These are phyloP conservation scores for Pisolithus tinctorius DNA, from an alignment of 768 basidiomycete genomes.

Conservation along the genomic window DNA sequence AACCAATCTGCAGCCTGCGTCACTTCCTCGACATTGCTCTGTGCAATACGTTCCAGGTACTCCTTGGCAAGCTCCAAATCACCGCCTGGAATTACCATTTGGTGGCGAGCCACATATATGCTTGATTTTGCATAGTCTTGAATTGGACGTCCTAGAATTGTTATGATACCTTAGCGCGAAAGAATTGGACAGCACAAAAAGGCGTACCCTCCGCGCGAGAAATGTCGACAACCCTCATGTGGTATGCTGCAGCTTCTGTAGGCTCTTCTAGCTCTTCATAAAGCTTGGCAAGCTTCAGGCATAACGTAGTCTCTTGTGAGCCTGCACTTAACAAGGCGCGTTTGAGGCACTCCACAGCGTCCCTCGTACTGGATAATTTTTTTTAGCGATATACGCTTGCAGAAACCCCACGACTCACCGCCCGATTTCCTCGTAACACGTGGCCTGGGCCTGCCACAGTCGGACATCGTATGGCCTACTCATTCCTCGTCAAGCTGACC, in stretches of 20 bases:
- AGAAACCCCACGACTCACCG: conserved; percentile 40
- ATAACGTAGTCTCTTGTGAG: conserved; percentile 66
- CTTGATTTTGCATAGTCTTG: conserved; percentile 81
- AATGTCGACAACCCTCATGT: conserved; percentile 73
- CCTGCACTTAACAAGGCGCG: conserved; percentile 82
- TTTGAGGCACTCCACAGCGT: conserved; percentile 88
- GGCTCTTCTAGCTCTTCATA: conserved; percentile 61
- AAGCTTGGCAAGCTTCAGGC: conserved; percentile 68
- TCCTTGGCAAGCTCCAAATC: conserved; percentile 66
- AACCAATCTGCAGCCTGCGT: conserved; percentile 65
- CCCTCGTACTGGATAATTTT: conserved; percentile 52
- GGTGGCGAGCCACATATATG: conserved; percentile 76
- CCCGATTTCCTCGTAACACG: conserved; percentile 89
- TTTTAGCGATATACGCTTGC: conserved; percentile 2
- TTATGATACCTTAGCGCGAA: conserved; percentile 10
- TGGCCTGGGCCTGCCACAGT: conserved; percentile 91
- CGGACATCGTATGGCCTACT: conserved; percentile 89
- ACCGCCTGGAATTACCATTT: conserved; percentile 55
- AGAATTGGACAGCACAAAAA: background rate
- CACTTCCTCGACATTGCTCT: conserved; percentile 80
- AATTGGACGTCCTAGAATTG: conserved; percentile 52
- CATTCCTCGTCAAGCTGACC: background rate
- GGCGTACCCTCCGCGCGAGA: conserved; percentile 41
- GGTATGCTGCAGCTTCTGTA: conserved; percentile 68
- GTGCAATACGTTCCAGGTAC: conserved; percentile 66